Evolutionary conservation across 371 early-diverging fungal species (phyloP), one percentile per base, ranked within the genome.

Genomic region (Mucor irregularis): DNA sequence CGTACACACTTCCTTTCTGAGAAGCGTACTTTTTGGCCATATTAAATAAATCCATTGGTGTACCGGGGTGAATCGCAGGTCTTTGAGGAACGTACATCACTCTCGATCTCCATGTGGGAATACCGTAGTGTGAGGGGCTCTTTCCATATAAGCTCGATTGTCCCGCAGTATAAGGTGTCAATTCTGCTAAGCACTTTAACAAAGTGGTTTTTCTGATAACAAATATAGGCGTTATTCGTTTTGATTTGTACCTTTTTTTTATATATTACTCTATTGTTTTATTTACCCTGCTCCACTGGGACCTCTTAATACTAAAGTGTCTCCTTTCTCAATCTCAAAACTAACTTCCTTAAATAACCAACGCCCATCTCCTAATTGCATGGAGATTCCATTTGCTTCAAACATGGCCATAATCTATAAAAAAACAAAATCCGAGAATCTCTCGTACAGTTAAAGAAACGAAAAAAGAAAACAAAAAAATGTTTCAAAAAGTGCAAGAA

Each of bases 31-130:
- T 66, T 39, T 69, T 73, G 24, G 88, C 76, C 62, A 75, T 82
- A 13, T 79, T 74, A 22, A 88, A 71, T 48, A 91, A 84, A 19
- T 88, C 88, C 39, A 81, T 50, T 0, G 94, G 91, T 7, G 91
- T 85, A 0, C 91, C 90, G 3, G 85, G 76, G 61, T 92, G 76
- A 22, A 82, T 67, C 3, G 92, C 82, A 22, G 91, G 85, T n/a
- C 92, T 71, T 54, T 95, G 95, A 1, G 94, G 94, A 9, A 95
- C 90, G 68, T 95, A 95, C 84, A 89, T 87, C 49, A 93, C 83
- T 31, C 75, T 73, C 5, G 89, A 81, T 33, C 95, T 74, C 93
- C 93, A 93, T 8, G 58, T 53, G 4, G 91, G 88, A 21, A 91
- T 77, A 22, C 89, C 88, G 56, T 79, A 71, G 26, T 85, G 78